Percentiles rank a stretch among this genome's conserved stretches.
These are phyloP conservation scores for Zygoascus sp. DNA, from an alignment of 1,139 yeast species.

Conservation along the genomic window DNA sequence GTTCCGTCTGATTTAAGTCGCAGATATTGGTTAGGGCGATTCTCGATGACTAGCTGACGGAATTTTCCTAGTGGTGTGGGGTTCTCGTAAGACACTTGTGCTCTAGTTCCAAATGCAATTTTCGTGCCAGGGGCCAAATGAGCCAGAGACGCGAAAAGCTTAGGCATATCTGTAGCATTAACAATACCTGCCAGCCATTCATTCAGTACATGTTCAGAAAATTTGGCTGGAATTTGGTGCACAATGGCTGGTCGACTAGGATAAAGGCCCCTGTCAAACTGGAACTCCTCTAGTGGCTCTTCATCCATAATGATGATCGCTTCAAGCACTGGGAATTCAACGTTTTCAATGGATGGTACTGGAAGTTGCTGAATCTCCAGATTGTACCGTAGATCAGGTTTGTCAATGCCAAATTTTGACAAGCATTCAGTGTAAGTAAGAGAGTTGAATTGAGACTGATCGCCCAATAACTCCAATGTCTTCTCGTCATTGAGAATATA, in stretches of 20 bases:
- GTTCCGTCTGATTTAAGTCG: slow-evolving; percentile 31
- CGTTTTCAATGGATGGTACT: slow-evolving; percentile 36
- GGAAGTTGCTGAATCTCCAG: slow-evolving; percentile 48
- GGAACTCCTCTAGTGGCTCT: slow-evolving; percentile 25
- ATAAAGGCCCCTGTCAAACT: slow-evolving; percentile 38
- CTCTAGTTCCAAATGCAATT: slow-evolving; percentile 69
- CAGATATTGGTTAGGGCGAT: slow-evolving; percentile 50
- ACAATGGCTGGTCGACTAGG: slow-evolving; percentile 54
- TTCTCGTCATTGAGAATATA: slow-evolving; percentile 24
- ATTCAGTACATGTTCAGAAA: neutral
- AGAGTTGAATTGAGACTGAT: slow-evolving; percentile 34
- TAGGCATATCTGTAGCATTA: slow-evolving; percentile 18
- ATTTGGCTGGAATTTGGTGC: slow-evolving; percentile 3
- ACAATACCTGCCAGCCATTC: slow-evolving; percentile 36
- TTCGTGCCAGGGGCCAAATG: slow-evolving; percentile 60
- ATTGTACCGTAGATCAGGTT: slow-evolving; percentile 72
- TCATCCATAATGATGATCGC: slow-evolving; percentile 50
- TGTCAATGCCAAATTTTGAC: slow-evolving; percentile 78
- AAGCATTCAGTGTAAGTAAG: slow-evolving; percentile 68
- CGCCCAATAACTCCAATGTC: slow-evolving; percentile 8
- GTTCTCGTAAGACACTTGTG: slow-evolving; percentile 68
- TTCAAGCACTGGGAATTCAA: slow-evolving; percentile 63
- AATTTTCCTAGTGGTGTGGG: slow-evolving; percentile 92
- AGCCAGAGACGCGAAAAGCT: slow-evolving; percentile 17
- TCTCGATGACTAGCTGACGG: slow-evolving; percentile 65